Base-by-base conservation (phyloP, 768 basidiomycete genomes). In the Boletus insuetus region DNA sequence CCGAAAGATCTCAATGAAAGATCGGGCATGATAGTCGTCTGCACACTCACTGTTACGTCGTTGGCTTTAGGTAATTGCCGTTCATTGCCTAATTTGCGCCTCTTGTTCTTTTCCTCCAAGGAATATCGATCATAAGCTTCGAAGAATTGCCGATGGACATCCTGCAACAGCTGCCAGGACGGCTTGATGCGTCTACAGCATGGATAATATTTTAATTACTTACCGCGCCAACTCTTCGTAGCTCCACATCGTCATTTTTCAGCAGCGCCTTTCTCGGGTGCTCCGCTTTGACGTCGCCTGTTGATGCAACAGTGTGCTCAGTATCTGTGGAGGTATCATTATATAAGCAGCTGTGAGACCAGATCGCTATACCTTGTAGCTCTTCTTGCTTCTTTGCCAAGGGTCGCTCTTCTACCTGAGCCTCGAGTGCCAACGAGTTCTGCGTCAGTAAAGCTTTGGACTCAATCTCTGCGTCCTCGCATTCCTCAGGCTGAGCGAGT, bases 331-430 rank as follows among this genome's bases (percentile, higher is more conserved):
- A 51, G 13, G 48, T 53, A 44, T 61, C 20, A 59, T 16, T 37
- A 42, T 14, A 16, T 19, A 22, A 32, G 32, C 11, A 34, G 31
- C 6, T 45, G 39, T 54, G 47, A 44, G 14, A 54, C 49, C 48
- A 59, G 65, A 68, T 50, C 64, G 69, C 35, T 14, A 74, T 78
- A 56, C 81, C 83, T 58, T 86, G 78, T 26, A 89, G 74, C 58
- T 84, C 83, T 66, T 94, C 90, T 69, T 95, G 92, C 72, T 86
- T 85, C 77, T 89, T 94, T 16, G 91, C 92, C 51, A 96, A 70
- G 10, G 94, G 94, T 35, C 94, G 80, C 59, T 91, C 86, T 65
- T 93, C 89, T 5, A 94, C 79, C 59, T 95, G 89, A 32, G 87
- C 87, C 64, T 94, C 92, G 19, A 94, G 77, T 9, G 85, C 86